A percentile compares a stretch with the other conserved stretches of the same genome.
These are phyloP conservation scores for Chlamydomonas eustigma DNA, from an alignment of 139 green algal genomes.

Conservation along the genomic window DNA sequence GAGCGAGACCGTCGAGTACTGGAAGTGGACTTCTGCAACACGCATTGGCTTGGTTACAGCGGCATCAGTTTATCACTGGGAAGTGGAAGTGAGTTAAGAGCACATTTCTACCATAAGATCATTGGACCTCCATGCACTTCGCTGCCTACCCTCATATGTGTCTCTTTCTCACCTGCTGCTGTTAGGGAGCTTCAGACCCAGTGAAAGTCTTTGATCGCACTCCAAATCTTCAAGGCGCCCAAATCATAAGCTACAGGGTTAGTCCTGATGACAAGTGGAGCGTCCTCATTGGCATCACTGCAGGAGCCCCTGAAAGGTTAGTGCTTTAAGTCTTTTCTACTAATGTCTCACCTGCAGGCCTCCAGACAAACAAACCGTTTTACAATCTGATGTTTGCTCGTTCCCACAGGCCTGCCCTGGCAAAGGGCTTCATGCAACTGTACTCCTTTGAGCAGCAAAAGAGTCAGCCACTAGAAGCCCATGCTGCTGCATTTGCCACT, in stretches of 20 bases:
- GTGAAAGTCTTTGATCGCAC: slow-evolving; percentile 97
- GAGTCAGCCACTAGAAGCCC: slow-evolving; percentile 95
- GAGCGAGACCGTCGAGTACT: slow-evolving; percentile 91
- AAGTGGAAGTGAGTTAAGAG: slow-evolving; percentile 77
- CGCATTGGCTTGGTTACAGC: slow-evolving; percentile 91
- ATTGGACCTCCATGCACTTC: no score
- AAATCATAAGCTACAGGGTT: slow-evolving; percentile 98
- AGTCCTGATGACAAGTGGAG: slow-evolving; percentile 89
- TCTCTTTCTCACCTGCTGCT: background rate
- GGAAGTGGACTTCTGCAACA: slow-evolving; percentile 90
- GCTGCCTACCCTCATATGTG: background rate
- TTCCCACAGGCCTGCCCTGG: slow-evolving; percentile 79
- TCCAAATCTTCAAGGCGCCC: slow-evolving; percentile 87
- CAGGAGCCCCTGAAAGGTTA: slow-evolving; percentile 80
- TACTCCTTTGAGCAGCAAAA: slow-evolving; percentile 93
- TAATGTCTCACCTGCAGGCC: background rate
- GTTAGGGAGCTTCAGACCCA: slow-evolving; percentile 64
- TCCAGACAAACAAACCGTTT: no score
- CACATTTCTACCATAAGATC: no score
- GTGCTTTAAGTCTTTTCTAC: background rate
- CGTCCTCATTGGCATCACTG: slow-evolving; percentile 95
- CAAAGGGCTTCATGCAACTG: slow-evolving; percentile 99
- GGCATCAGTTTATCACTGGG: slow-evolving; percentile 94
- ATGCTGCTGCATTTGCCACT: slow-evolving; percentile 89
- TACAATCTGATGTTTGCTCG: no score